A percentile compares a stretch with the other conserved stretches of the same genome.
These are phyloP conservation scores for Venturia asperata DNA, from an alignment of 2,329 filamentous ascomycete species.

Conservation along the genomic window DNA sequence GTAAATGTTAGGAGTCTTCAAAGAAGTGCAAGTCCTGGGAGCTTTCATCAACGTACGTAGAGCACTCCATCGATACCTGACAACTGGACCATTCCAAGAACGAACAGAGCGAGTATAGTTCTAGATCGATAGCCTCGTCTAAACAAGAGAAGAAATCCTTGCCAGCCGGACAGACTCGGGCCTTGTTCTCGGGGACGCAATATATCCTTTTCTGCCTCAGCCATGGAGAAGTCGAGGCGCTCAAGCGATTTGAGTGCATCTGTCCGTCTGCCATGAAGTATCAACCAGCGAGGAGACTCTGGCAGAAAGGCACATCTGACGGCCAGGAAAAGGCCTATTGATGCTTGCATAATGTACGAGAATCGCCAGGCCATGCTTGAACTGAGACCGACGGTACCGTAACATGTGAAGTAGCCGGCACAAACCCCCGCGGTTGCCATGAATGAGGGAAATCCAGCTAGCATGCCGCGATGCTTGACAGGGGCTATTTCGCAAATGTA, in stretches of 20 bases:
- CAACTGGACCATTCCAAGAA: conserved; percentile 54
- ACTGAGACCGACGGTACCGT: conserved; percentile 44
- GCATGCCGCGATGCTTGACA: conserved; percentile 40
- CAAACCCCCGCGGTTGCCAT: conserved; percentile 46
- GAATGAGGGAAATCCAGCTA: conserved; percentile 49
- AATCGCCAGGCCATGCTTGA: conserved; percentile 50
- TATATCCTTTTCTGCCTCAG: conserved; percentile 45
- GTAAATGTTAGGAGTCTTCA: background rate
- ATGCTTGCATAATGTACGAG: conserved; percentile 46
- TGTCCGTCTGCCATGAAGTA: conserved; percentile 39
- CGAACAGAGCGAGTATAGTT: conserved; percentile 48
- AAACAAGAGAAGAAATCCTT: conserved; percentile 26
- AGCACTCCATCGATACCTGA: conserved; percentile 57
- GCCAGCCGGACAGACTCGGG: conserved; percentile 21
- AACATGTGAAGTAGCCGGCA: conserved; percentile 54
- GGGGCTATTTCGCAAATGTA: conserved; percentile 58
- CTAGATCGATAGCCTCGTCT: conserved; percentile 32
- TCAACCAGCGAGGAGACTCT: conserved; percentile 53
- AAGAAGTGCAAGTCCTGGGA: background rate
- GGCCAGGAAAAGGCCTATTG: conserved; percentile 37
- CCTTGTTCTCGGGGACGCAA: conserved; percentile 28
- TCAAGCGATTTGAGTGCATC: conserved; percentile 36
- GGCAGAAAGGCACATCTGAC: conserved; percentile 40
- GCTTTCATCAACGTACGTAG: conserved; percentile 43
- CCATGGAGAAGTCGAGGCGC: conserved; percentile 27